phyloP scores from a whole-genome alignment of 2,329 filamentous ascomycete species.

The Penicillium sp. region DNA sequence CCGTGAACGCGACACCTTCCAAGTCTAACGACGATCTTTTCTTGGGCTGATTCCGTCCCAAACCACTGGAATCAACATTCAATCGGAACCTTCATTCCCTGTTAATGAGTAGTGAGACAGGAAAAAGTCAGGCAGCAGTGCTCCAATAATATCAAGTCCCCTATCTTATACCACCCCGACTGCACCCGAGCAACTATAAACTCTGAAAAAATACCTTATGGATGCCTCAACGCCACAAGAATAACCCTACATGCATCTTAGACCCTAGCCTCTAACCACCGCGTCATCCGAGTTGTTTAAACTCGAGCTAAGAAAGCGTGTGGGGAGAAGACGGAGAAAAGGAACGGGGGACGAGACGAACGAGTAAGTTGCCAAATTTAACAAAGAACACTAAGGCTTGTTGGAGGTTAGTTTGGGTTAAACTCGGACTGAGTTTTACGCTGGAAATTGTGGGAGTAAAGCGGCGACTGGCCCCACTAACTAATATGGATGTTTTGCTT shows the following conservation, averaged over 20 bases:
- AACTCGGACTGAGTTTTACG: not conserved
- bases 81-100: too few species aligned
- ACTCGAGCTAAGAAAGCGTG: not conserved
- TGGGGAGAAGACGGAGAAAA: not conserved
- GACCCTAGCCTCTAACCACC: not conserved
- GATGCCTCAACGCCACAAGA: not conserved
- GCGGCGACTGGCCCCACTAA: not conserved
- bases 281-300: not conserved
- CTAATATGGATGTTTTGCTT: not conserved
- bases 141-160: too few species aligned
- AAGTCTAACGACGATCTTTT: too few species aligned
- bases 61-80: too few species aligned
- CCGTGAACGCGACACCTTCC: too few species aligned
- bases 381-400: not conserved
- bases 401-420: not conserved
- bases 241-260: not conserved
- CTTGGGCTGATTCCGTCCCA: too few species aligned
- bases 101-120: too few species aligned
- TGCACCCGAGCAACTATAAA: not conserved
- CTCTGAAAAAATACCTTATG: not conserved
- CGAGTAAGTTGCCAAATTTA: not conserved
- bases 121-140: too few species aligned
- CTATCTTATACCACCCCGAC: not conserved
- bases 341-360: not conserved
- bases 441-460: not conserved